Percentiles rank a stretch among this genome's conserved stretches.
Evolutionary conservation across 352 stramenopile species (phyloP).

Genomic region (Nothophytophthora sp.): DNA sequence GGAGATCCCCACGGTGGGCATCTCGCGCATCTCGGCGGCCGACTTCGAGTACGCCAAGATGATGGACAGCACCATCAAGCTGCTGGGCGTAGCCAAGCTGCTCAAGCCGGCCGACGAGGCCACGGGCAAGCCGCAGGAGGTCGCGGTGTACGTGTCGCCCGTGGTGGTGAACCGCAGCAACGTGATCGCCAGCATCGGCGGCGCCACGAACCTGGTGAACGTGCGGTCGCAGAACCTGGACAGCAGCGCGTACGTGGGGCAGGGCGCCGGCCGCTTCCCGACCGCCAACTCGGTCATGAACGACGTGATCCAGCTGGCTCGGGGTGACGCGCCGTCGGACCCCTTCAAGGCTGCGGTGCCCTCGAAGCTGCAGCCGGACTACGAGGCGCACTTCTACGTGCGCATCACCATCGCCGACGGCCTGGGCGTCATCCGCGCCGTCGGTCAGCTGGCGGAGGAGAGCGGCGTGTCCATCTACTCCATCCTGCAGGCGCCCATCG

Average conservation of each 20-base stretch:
- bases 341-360: conserved; percentile 65
- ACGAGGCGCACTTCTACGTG: conserved; percentile 94
- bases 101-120: conserved; percentile 77
- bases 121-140: conserved; percentile 63
- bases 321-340: conserved; percentile 87
- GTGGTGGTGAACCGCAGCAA: conserved; percentile 90
- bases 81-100: conserved; percentile 89
- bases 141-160: conserved; percentile 95
- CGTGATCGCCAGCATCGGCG: conserved; percentile 88
- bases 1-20: conserved; percentile 93
- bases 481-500: conserved; percentile 96
- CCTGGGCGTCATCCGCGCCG: conserved; percentile 94
- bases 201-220: conserved; percentile 93
- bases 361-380: conserved; percentile 90
- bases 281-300: conserved; percentile 97
- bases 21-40: conserved; percentile 88
- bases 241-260: conserved; percentile 90
- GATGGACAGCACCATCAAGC: conserved; percentile 96
- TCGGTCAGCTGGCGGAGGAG: conserved; percentile 94
- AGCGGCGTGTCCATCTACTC: conserved; percentile 97
- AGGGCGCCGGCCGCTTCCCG: conserved; percentile 94
- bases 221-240: conserved; percentile 90
- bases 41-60: conserved; percentile 98
- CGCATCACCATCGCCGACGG: conserved; percentile 93
- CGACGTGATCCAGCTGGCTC: conserved; percentile 93